Evolutionary conservation across 345 rosid genomes (phyloP), one percentile per base, ranked within the genome.

Genomic region (Hibiscus trionum): DNA sequence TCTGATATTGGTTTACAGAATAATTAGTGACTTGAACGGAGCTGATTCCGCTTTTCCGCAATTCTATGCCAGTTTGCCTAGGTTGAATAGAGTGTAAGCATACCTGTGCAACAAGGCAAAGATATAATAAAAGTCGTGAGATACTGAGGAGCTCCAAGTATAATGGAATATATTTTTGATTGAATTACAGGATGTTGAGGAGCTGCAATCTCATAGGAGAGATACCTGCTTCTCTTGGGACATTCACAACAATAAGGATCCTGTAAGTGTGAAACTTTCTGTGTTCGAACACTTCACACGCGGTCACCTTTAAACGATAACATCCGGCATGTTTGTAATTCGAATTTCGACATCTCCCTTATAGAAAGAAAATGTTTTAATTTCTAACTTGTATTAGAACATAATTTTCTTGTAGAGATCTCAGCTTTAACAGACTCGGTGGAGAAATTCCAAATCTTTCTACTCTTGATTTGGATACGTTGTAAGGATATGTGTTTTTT

Each of bases 11-110:
- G 1, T 71, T 44, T 14, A 46, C 80, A 85, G 93, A 88, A 85
- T 84, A 76, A 85, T 90, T 57, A 82, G 63, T 67, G 91, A 87
- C 80, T 74, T 85, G 71, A 69, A 76, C 26, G 91, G 85, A 69
- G 53, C 74, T 0, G 80, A 69, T 59, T 50, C 74, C 47, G 4
- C 35, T 17, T 78, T 88, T 75, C 91, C 89, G 14, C 76, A 80
- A 0, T 78, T 80, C 11, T 5, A 1, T 17, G 15, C 16, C 14
- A 46, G 49, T 46, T 71, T 77, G 84, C 67, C 50, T 35, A 69
- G 74, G 2, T 5, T 84, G 76, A 16, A 74, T 61, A 76, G 0
- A 61, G 24, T 88, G 89, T 86, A 67, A 86, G 85, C 55, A 58
- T 33, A 42, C 6, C 17, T 62, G 10, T 11, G 24, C 35, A 52